These are phyloP conservation scores for Amanita jacksonii DNA, from an alignment of 768 basidiomycete genomes.

Conservation along the genomic window DNA sequence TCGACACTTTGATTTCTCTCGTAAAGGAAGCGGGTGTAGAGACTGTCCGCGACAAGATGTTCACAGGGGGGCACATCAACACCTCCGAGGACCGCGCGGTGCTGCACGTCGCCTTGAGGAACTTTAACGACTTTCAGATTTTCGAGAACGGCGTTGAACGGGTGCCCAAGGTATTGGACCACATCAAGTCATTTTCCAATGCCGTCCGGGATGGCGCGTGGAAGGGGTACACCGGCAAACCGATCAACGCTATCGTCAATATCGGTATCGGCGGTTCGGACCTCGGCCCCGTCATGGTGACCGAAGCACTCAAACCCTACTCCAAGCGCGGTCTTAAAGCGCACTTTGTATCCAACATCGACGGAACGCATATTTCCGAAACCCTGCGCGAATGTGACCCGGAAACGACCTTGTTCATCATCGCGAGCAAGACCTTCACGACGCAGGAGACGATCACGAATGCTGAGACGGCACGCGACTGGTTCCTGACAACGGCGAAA, in stretches of 20 bases:
- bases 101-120: conserved; percentile 87
- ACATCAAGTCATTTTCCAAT: conserved; percentile 88
- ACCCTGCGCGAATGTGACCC: conserved; percentile 72
- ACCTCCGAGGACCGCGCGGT: conserved; percentile 97
- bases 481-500: conserved; percentile 82
- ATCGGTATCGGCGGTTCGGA: conserved; percentile 99
- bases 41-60: conserved; percentile 84
- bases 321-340: conserved; percentile 79
- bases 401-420: conserved; percentile 93
- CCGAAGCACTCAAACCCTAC: conserved; percentile 93
- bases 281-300: conserved; percentile 98
- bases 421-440: conserved; percentile 98
- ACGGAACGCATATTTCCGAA: conserved; percentile 95
- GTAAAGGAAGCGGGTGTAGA: conserved; percentile 84
- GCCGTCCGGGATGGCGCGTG: conserved; percentile 77
- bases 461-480: conserved; percentile 84
- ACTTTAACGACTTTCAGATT: conserved; percentile 69
- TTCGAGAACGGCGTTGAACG: conserved; percentile 74
- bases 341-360: conserved; percentile 95
- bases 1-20: conserved; percentile 67
- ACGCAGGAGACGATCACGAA: conserved; percentile 99
- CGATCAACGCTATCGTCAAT: conserved; percentile 92
- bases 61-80: conserved; percentile 94
- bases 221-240: conserved; percentile 97
- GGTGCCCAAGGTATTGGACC: conserved; percentile 73